Conservation (phyloP, 1,139 yeast species). For the Debaryomyces singareniensis region DNA sequence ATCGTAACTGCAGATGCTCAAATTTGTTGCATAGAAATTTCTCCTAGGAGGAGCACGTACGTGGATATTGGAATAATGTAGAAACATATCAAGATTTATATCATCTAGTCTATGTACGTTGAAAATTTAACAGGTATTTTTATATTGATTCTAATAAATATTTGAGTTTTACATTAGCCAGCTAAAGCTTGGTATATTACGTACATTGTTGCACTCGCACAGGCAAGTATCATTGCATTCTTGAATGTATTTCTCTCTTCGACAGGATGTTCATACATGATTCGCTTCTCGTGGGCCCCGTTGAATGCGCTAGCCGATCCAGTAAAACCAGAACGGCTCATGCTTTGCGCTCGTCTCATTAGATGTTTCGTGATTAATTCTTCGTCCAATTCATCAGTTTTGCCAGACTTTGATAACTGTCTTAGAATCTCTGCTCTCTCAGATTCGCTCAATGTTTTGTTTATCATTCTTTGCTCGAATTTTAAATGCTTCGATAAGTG, state of each 20-base stretch:
- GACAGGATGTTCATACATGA: background rate
- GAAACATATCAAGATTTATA: no score
- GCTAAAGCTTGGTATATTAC: no score
- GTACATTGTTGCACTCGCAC: no score
- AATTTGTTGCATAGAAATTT: background rate
- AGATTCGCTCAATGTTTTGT: slow-evolving; percentile 26
- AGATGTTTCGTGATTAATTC: slow-evolving; percentile 40
- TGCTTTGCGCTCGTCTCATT: slow-evolving; percentile 29
- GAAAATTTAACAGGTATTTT: background rate
- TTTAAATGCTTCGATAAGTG: slow-evolving; percentile 58
- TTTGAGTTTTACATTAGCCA: no score
- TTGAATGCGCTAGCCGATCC: background rate
- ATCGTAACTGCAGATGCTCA: slow-evolving; percentile 1
- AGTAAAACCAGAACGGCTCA: background rate
- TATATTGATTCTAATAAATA: slow-evolving; percentile 1
- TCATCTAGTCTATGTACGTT: slow-evolving; percentile 1
- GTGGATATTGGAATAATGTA: no score
- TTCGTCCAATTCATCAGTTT: slow-evolving; percentile 27
- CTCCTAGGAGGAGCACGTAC: background rate
- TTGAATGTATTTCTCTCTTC: background rate
- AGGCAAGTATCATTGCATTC: background rate
- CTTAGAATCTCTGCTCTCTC: slow-evolving; percentile 27
- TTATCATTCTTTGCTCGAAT: slow-evolving; percentile 52
- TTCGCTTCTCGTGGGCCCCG: background rate
- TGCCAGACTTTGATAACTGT: slow-evolving; percentile 31